Evolutionary conservation across 805 yeast species (phyloP).

Genomic region (Saturnispora serradocipensis): DNA sequence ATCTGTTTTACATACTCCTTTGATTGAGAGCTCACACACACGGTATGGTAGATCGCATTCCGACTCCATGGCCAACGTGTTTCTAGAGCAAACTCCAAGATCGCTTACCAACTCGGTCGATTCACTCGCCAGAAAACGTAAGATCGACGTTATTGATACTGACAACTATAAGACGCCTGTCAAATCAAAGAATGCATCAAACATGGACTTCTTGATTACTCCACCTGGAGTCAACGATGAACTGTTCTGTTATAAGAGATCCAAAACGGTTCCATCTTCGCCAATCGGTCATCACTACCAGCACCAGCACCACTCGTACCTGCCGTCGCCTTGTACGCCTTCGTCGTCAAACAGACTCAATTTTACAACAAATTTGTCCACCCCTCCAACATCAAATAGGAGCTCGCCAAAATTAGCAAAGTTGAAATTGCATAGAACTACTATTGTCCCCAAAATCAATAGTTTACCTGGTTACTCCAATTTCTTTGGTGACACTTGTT

Average conservation of each 20-base stretch:
- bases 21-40: neutral
- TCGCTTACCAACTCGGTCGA: slow-evolving; percentile 3
- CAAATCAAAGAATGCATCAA: neutral
- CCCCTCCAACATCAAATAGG: slow-evolving; percentile 9
- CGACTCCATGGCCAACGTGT: slow-evolving; percentile 23
- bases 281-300: slow-evolving; percentile 23
- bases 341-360: neutral
- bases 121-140: neutral
- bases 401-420: slow-evolving; percentile 13
- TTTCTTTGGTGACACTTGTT: slow-evolving; percentile 30
- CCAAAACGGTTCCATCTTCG: slow-evolving; percentile 26
- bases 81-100: slow-evolving; percentile 20
- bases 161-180: slow-evolving; percentile 5
- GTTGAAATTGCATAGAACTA: slow-evolving; percentile 15
- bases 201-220: slow-evolving; percentile 4
- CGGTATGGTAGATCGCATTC: slow-evolving; percentile 27
- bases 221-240: slow-evolving; percentile 10
- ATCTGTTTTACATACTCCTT: neutral
- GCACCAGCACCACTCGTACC: slow-evolving; percentile 13
- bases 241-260: slow-evolving; percentile 14
- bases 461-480: slow-evolving; percentile 15
- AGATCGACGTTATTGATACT: slow-evolving; percentile 7
- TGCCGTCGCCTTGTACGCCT: slow-evolving; percentile 20
- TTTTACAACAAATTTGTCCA: neutral
- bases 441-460: slow-evolving; percentile 10